Conservation (phyloP, 169 alveolate species). For the Cryptosporidium felis region DNA sequence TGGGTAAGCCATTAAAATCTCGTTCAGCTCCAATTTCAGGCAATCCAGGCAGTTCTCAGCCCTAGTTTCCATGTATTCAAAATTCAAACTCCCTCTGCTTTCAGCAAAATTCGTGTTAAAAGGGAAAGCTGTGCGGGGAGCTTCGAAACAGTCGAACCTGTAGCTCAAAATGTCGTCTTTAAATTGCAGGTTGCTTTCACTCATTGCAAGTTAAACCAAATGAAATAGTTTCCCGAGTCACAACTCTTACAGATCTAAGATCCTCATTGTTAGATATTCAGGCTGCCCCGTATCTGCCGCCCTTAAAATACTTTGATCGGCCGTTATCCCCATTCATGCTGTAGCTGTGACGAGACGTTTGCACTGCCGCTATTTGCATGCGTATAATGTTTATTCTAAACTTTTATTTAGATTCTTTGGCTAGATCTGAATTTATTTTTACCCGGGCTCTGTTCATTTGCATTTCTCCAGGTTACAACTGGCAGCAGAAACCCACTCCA, state of each 20-base stretch:
- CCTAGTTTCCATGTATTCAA: neutral
- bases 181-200: slow-evolving; percentile 9
- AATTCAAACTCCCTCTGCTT: neutral
- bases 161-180: slow-evolving; percentile 14
- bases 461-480: no score
- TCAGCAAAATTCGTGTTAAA: slow-evolving; percentile 1
- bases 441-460: no score
- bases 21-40: neutral
- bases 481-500: no score
- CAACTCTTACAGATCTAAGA: neutral
- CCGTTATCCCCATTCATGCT: no score
- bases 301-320: no score
- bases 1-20: slow-evolving; percentile 13
- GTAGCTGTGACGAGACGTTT: no score
- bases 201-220: slow-evolving; percentile 45
- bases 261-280: slow-evolving; percentile 24
- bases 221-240: slow-evolving; percentile 27
- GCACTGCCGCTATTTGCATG: no score
- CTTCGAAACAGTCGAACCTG: no score
- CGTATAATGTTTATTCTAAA: no score
- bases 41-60: neutral
- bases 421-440: no score
- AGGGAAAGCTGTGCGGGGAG: slow-evolving; percentile 13
- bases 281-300: slow-evolving; percentile 53
- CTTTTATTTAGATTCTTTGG: no score